Evolutionary conservation across 371 early-diverging fungal genomes (phyloP), one percentile per base, ranked within the genome.

Genomic region (Paraphysoderma sedebokerense): DNA sequence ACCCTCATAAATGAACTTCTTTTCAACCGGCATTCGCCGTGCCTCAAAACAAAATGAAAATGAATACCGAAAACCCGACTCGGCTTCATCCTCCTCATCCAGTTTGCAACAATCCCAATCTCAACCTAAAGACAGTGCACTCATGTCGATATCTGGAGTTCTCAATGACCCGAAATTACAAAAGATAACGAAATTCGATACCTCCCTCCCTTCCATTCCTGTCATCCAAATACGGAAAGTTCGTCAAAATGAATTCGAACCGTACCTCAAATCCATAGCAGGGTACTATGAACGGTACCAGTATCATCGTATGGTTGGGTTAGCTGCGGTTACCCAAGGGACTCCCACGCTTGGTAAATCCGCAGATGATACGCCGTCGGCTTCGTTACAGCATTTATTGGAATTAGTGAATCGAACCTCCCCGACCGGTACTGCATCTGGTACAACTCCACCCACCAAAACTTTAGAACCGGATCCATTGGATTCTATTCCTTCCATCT

Each of bases 401-500:
- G 60, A 55, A 12, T 39, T 58, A 29, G 59, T 58, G 27, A 45
- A 12, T 38, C 24, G 49, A 31, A 27, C 30, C 38, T 39, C 47
- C 24, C 37, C 52, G 8, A 52, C 58, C 3, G 42, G 57, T 12
- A 22, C 63, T 28, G 32, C 56, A 17, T 53, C 60, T 12, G 51
- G 54, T 2, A 62, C 63, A 42, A 55, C 52, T 1, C 63, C 62
- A 13, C 26, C 59, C 9, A 15, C 15, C 5, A n/a, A 13, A 0
- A 7, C 11, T 5, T n/a, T n/a, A n/a, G 2, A 33, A 8, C 45
- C 38, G 11, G 11, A 5, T 0, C 38, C 47, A 48, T 63, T 90
- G 4, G 78, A 76, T 48, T 80, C 77, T 5, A 81, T 95, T 0
- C 95, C 95, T 5, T 45, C 73, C 4, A 70, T 92, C 44, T 95